Evolutionary conservation across 2,329 filamentous ascomycete genomes (phyloP).

Genomic region (Fusarium metavorans): DNA sequence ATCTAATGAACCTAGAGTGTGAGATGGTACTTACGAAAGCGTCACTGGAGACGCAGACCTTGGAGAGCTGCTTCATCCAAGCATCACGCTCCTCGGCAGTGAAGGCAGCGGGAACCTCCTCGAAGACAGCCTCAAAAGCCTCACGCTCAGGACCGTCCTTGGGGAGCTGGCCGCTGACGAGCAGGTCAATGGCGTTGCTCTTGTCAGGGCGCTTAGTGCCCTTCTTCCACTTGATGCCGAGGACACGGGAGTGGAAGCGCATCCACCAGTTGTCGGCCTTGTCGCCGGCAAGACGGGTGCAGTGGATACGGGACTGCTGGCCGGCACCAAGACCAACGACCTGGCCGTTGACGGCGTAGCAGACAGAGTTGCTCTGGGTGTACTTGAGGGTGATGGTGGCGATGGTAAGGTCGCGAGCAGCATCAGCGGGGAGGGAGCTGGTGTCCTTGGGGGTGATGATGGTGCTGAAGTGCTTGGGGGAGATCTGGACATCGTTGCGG

Average conservation of each 20-base stretch:
- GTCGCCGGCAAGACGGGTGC: conserved; percentile 95
- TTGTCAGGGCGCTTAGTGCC: conserved; percentile 97
- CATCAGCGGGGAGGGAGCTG: conserved; percentile 78
- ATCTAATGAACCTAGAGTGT: not conserved
- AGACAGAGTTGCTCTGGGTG: conserved; percentile 99
- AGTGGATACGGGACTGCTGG: conserved; percentile 98
- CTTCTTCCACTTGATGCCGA: conserved; percentile 95
- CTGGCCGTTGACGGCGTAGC: conserved; percentile 95
- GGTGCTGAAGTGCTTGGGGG: conserved; percentile 84
- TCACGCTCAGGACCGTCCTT: conserved; percentile 85
- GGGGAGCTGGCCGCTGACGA: conserved; percentile 91
- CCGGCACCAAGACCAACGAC: conserved; percentile 94
- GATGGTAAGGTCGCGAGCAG: conserved; percentile 89
- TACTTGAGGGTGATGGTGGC: conserved; percentile 98
- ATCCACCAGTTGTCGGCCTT: conserved; percentile 99
- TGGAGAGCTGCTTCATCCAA: conserved; percentile 85
- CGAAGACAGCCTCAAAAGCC: conserved; percentile 89
- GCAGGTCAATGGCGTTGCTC: conserved; percentile 96
- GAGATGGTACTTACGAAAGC: conserved; percentile 79
- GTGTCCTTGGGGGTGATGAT: conserved; percentile 89
- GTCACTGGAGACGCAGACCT: conserved; percentile 91
- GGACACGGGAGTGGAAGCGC: conserved; percentile 91
- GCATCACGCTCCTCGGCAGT: conserved; percentile 84
- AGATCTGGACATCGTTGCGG: conserved; percentile 91
- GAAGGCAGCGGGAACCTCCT: conserved; percentile 87